Conservation (phyloP, 768 basidiomycete genomes). For the Trametes meyenii region DNA sequence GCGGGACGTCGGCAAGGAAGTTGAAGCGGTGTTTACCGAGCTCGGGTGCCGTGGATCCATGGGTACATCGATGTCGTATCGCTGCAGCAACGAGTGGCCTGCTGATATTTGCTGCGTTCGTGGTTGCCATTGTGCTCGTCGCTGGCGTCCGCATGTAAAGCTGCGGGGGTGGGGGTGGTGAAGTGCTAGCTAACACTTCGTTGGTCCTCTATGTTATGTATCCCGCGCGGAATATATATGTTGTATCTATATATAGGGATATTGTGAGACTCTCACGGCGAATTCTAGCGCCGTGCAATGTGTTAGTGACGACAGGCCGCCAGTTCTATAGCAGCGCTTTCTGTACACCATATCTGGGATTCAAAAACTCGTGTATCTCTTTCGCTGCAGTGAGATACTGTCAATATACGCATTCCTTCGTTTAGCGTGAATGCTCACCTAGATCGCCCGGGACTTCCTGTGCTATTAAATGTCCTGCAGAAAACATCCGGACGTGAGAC, state of each 20-base stretch:
- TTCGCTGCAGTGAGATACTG: slow-evolving; percentile 16
- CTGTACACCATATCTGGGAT: slow-evolving; percentile 21
- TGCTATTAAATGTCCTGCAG: slow-evolving; percentile 38
- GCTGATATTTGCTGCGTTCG: slow-evolving; percentile 50
- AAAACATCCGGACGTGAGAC: slow-evolving; percentile 35
- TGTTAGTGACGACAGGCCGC: too few relatives aligned
- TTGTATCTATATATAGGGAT: background rate
- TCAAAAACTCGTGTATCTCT: slow-evolving; percentile 27
- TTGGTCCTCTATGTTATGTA: too few relatives aligned
- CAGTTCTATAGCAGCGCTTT: slow-evolving; percentile 12
- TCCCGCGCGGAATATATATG: background rate
- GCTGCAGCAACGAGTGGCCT: slow-evolving; percentile 63
- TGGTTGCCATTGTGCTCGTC: slow-evolving; percentile 44
- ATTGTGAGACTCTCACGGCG: background rate
- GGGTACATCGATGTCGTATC: slow-evolving; percentile 52
- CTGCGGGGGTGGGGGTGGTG: too few relatives aligned
- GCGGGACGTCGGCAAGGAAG: slow-evolving; percentile 21
- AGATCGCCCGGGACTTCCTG: slow-evolving; percentile 35
- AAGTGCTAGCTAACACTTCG: background rate
- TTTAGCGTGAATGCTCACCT: slow-evolving; percentile 29
- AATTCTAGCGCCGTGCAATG: too few relatives aligned
- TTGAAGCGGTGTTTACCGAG: slow-evolving; percentile 19
- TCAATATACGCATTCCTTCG: too few relatives aligned
- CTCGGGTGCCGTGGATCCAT: slow-evolving; percentile 36
- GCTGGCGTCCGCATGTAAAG: slow-evolving; percentile 18